Evolutionary conservation across 2,329 filamentous ascomycete species (phyloP).

Genomic region (Geosmithia putterillii): DNA sequence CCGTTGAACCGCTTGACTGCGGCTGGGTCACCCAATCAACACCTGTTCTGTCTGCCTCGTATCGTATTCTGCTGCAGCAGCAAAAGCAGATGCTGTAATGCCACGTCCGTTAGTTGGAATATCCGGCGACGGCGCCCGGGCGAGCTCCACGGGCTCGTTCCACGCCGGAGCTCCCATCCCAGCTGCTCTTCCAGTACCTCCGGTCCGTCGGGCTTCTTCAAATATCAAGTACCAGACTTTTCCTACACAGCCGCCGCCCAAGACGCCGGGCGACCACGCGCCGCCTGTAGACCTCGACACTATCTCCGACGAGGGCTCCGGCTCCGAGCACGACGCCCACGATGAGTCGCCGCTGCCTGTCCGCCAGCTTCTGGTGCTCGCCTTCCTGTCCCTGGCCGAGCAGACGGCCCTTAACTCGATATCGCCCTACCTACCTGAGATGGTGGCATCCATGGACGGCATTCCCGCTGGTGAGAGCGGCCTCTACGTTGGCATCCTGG

Average conservation of each 20-base stretch:
- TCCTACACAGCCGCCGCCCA: slow-evolving; percentile 55
- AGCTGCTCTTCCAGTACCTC: slow-evolving; percentile 10
- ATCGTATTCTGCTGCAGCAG: background rate
- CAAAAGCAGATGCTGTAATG: slow-evolving; percentile 2
- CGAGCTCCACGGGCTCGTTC: slow-evolving; percentile 32
- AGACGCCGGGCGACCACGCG: slow-evolving; percentile 43
- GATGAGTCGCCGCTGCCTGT: slow-evolving; percentile 66
- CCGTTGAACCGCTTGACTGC: background rate
- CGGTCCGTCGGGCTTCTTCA: slow-evolving; percentile 24
- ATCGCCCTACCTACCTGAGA: slow-evolving; percentile 84
- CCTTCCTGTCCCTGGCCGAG: slow-evolving; percentile 80
- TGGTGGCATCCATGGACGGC: slow-evolving; percentile 77
- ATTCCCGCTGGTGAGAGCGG: slow-evolving; percentile 61
- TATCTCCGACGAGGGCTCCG: slow-evolving; percentile 7
- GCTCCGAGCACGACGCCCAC: slow-evolving; percentile 13
- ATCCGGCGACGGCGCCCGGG: slow-evolving; percentile 4
- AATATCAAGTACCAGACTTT: slow-evolving; percentile 76
- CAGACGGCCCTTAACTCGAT: slow-evolving; percentile 97
- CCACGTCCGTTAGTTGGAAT: slow-evolving; percentile 2
- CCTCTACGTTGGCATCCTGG: slow-evolving; percentile 80
- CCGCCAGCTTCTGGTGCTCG: slow-evolving; percentile 72
- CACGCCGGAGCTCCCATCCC: slow-evolving; percentile 39
- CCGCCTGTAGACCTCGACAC: slow-evolving; percentile 11
- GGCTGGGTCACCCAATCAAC: background rate
- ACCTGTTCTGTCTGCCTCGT: too few relatives aligned